Evolutionary conservation across 2,329 filamentous ascomycete species (phyloP).

Genomic region (Trichoderma pleuroti): DNA sequence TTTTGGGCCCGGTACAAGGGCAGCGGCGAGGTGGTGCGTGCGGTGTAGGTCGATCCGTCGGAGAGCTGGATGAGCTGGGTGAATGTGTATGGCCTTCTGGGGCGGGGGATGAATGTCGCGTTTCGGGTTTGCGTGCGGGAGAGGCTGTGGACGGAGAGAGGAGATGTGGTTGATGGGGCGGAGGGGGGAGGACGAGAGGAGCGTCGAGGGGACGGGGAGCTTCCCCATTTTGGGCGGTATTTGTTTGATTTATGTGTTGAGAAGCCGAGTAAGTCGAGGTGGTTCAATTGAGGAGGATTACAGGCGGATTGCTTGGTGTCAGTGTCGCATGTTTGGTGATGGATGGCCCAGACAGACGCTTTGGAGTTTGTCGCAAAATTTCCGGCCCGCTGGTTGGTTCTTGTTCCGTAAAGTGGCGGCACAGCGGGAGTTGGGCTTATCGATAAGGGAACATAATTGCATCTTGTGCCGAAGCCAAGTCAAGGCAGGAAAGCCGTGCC

Average conservation of each 20-base stretch:
- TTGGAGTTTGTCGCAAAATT: slow-evolving; percentile 25
- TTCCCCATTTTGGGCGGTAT: slow-evolving; percentile 29
- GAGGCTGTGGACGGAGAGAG: slow-evolving; percentile 26
- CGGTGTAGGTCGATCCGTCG: slow-evolving; percentile 81
- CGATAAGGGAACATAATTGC: slow-evolving; percentile 16
- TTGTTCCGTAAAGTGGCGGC: not conserved
- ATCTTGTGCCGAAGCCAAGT: not conserved
- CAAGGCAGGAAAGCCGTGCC: not conserved
- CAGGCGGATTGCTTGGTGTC: not conserved
- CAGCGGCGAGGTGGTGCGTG: slow-evolving; percentile 70
- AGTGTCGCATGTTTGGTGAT: not conserved
- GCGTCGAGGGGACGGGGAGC: slow-evolving; percentile 27
- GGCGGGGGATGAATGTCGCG: slow-evolving; percentile 80
- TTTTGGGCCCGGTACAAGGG: slow-evolving; percentile 61
- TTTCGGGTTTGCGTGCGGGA: slow-evolving; percentile 61
- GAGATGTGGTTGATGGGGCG: slow-evolving; percentile 25
- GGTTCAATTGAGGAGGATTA: not conserved
- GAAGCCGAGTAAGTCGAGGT: not conserved
- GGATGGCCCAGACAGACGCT: not conserved
- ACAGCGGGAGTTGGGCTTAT: not conserved
- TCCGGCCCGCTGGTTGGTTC: slow-evolving; percentile 20
- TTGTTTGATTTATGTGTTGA: not conserved
- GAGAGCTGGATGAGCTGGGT: slow-evolving; percentile 93
- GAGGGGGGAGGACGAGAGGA: slow-evolving; percentile 21
- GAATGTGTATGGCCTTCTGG: slow-evolving; percentile 92